Evolutionary conservation across 768 basidiomycete species (phyloP).

Genomic region (Solioccasus polychromus): DNA sequence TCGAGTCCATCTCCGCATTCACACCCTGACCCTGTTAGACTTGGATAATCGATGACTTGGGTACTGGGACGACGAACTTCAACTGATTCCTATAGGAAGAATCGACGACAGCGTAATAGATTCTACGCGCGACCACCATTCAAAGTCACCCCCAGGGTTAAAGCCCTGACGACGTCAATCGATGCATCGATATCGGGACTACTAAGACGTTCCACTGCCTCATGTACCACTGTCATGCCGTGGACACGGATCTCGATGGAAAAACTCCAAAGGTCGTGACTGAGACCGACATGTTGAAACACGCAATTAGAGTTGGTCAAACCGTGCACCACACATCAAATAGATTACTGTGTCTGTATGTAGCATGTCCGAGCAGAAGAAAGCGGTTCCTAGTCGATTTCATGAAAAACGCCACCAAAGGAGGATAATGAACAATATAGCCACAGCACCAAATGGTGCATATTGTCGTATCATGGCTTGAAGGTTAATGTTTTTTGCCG

Average conservation of each 20-base stretch:
- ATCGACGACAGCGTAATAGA: no score
- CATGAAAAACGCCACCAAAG: constrained; percentile 78
- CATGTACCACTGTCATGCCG: no score
- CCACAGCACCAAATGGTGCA: constrained; percentile 85
- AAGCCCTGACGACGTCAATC: no score
- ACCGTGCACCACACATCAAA: constrained; percentile 7
- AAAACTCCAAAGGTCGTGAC: background rate
- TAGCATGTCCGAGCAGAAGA: constrained; percentile 21
- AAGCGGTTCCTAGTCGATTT: constrained; percentile 16
- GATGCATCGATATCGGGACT: no score
- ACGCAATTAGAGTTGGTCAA: background rate
- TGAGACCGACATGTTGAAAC: no score
- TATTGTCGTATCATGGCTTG: constrained; percentile 94
- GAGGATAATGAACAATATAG: constrained; percentile 72
- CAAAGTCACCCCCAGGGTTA: no score
- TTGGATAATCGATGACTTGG: constrained; percentile 8
- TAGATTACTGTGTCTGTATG: constrained; percentile 29
- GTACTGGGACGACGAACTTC: no score
- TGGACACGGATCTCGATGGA: background rate
- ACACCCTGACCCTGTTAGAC: constrained; percentile 7
- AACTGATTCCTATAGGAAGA: no score
- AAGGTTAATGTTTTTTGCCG: constrained; percentile 90
- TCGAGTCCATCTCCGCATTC: constrained; percentile 32
- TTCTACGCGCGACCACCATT: no score
- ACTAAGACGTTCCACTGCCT: no score